phyloP scores from a whole-genome alignment of 139 green algal genomes.

The Asterochloris sp. region DNA sequence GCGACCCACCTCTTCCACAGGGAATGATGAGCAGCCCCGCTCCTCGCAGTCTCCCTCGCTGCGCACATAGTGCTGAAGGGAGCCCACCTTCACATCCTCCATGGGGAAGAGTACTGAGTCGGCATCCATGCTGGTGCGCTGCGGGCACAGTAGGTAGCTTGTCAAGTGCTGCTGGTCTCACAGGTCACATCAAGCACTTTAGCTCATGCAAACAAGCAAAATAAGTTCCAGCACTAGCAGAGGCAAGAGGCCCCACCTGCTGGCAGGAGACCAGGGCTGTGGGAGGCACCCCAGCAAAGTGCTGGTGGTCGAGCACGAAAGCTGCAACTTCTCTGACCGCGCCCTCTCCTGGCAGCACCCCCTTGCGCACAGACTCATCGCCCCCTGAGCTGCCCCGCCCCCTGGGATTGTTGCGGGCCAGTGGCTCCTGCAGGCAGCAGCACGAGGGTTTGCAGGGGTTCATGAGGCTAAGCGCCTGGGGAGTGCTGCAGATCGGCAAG shows the following conservation, averaged over 20 bases:
- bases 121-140: conserved; percentile 10
- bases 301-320: conserved; percentile 57
- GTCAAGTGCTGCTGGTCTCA: too few species aligned
- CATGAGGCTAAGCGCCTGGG: too few species aligned
- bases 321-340: conserved; percentile 59
- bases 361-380: conserved; percentile 18
- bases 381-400: conserved; percentile 17
- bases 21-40: conserved; percentile 39
- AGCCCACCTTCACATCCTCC: conserved; percentile 50
- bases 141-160: neutral
- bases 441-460: too few species aligned
- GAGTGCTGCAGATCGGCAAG: too few species aligned
- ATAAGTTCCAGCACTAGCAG: neutral
- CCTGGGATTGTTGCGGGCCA: conserved; percentile 75
- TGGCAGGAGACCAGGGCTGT: conserved; percentile 55
- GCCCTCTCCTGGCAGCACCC: conserved; percentile 52
- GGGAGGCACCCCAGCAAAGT: conserved; percentile 56
- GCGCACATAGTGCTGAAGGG: conserved; percentile 58
- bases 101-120: neutral
- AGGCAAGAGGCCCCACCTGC: neutral
- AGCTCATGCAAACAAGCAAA: too few species aligned
- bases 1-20: conserved; percentile 13
- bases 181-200: too few species aligned
- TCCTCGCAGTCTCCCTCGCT: conserved; percentile 63
- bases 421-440: conserved; percentile 44